Base-by-base conservation (phyloP, 1,284 basidiomycete species). In the Apiotrichum laibachii region DNA sequence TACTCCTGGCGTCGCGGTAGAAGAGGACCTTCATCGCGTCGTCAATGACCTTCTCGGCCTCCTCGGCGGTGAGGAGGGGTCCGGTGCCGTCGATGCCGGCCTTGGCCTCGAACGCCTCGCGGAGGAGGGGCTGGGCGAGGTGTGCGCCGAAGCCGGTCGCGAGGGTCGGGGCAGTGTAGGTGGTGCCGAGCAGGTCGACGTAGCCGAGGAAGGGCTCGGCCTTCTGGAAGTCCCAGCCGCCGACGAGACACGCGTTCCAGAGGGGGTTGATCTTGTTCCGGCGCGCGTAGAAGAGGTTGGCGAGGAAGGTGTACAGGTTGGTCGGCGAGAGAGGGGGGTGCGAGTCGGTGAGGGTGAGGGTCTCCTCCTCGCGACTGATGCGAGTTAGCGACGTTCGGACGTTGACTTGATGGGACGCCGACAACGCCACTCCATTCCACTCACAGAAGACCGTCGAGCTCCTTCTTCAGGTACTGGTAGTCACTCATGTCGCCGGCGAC, bases 401-500 rank as follows among this genome's bases (percentile, higher is more conserved):
- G 4, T 31, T n/a, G n/a, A n/a, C n/a, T n/a, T n/a, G n/a, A n/a
- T n/a, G n/a, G n/a, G n/a, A n/a, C n/a, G n/a, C n/a, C n/a, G n/a
- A n/a, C n/a, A n/a, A n/a, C n/a, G n/a, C n/a, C n/a, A n/a, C n/a
- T n/a, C n/a, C n/a, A n/a, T n/a, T 1, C n/a, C 33, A 69, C 76
- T 65, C 54, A 77, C 75, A 79, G 61, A 22, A 77, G 61, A 0
- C 64, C 63, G 50, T 76, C 72, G 37, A 65, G 84, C 61, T 88
- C 73, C 63, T 83, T 83, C 73, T 95, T 90, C 66, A 98, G 84
- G 78, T 92, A 89, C 78, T 99, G 96, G 81, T 92, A 98, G 80
- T 99, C 96, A 70, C 89, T 90, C 88, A 99, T 92, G 81, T 99
- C 95, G 39, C 95, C 96, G 39, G 90, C 87, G 2, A 91, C 95